Percentiles rank a stretch among this genome's conserved stretches.
Conservation (phyloP, 2,329 filamentous ascomycete species). For the Coniella lustricola region DNA sequence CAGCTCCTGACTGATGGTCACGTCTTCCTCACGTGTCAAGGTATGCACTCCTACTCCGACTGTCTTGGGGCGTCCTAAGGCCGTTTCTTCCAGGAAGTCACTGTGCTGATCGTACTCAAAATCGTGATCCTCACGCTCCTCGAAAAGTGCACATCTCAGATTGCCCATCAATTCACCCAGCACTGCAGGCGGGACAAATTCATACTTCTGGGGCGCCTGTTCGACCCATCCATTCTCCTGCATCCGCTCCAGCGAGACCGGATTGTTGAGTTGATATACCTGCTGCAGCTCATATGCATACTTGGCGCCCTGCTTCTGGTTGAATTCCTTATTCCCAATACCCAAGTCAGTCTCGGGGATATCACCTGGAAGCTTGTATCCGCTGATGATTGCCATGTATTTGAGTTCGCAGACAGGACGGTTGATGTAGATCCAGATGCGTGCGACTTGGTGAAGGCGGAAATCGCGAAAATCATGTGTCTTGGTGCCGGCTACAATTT, state of each 20-base stretch:
- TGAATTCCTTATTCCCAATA: constrained; percentile 46
- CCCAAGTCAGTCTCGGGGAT: constrained; percentile 35
- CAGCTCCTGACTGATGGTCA: constrained; percentile 45
- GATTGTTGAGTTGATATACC: constrained; percentile 57
- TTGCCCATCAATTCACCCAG: constrained; percentile 53
- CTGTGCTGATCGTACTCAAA: constrained; percentile 12
- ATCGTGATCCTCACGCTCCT: constrained; percentile 15
- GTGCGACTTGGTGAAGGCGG: constrained; percentile 47
- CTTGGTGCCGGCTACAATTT: constrained; percentile 42
- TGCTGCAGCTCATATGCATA: constrained; percentile 49
- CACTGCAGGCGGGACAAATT: constrained; percentile 49
- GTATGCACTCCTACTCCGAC: not conserved
- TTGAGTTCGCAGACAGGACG: constrained; percentile 39
- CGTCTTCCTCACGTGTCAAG: constrained; percentile 15
- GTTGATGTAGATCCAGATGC: constrained; percentile 57
- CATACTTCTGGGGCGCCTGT: constrained; percentile 41
- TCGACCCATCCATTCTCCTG: constrained; percentile 48
- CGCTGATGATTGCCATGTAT: constrained; percentile 52
- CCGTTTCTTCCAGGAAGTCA: too few relatives aligned
- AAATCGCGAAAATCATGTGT: constrained; percentile 51
- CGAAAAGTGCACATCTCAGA: constrained; percentile 45
- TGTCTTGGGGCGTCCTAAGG: too few relatives aligned
- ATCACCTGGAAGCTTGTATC: constrained; percentile 39
- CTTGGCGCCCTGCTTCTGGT: constrained; percentile 30
- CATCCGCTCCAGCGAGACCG: constrained; percentile 45